Evolutionary conservation across 805 yeast genomes (phyloP).

Genomic region (Alloascoidea hylecoeti): DNA sequence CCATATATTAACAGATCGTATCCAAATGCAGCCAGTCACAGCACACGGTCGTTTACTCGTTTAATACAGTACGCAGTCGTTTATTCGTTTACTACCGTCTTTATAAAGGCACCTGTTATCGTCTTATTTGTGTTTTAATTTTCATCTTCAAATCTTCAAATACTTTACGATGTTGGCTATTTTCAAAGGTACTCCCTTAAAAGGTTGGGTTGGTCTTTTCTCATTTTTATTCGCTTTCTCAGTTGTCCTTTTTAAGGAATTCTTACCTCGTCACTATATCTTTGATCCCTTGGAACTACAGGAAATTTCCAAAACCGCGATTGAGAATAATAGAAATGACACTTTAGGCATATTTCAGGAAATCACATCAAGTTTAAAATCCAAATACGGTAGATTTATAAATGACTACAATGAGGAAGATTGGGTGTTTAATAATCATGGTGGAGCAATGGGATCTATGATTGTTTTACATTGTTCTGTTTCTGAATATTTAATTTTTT

Average conservation of each 20-base stretch:
- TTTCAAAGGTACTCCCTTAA: not conserved
- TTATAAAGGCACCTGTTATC: too few relatives aligned
- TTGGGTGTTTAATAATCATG: slow-evolving; percentile 96
- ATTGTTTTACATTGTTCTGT: slow-evolving; percentile 72
- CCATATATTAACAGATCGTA: too few relatives aligned
- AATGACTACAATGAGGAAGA: slow-evolving; percentile 63
- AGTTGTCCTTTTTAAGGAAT: slow-evolving; percentile 28
- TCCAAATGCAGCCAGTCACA: too few relatives aligned
- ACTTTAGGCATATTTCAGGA: slow-evolving; percentile 49
- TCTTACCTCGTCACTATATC: slow-evolving; percentile 59
- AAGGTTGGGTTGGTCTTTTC: not conserved
- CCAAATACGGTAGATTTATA: slow-evolving; percentile 55
- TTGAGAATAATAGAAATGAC: slow-evolving; percentile 18
- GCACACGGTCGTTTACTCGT: too few relatives aligned
- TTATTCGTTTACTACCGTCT: too few relatives aligned
- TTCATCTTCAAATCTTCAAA: too few relatives aligned
- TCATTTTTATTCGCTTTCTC: slow-evolving; percentile 6
- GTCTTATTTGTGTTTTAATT: too few relatives aligned
- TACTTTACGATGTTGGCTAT: too few relatives aligned
- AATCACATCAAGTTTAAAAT: slow-evolving; percentile 41
- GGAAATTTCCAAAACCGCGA: slow-evolving; percentile 40
- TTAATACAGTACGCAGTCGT: too few relatives aligned
- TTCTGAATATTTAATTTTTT: slow-evolving; percentile 63
- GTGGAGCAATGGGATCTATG: slow-evolving; percentile 97
- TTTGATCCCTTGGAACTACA: slow-evolving; percentile 59